These are phyloP conservation scores for Apiosordaria backusii DNA, from an alignment of 495 filamentous ascomycete genomes.

Conservation along the genomic window DNA sequence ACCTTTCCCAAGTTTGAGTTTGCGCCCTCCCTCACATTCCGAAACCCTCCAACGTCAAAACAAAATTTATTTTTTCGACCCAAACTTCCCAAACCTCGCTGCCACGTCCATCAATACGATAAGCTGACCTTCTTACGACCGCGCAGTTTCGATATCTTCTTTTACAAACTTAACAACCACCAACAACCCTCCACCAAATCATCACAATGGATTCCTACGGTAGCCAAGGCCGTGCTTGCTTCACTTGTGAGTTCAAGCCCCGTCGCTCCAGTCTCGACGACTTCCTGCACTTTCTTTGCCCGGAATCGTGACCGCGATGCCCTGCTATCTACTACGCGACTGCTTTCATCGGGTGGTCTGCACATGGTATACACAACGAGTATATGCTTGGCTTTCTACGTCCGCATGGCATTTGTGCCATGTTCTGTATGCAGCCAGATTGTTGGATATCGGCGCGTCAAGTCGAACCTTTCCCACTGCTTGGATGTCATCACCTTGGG, in stretches of 20 bases:
- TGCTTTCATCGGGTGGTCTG: background rate
- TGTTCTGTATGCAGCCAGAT: background rate
- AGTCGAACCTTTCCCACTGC: background rate
- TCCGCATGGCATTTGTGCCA: constrained; percentile 1
- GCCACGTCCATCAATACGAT: constrained; percentile 5
- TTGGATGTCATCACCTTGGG: background rate
- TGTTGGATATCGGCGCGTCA: background rate
- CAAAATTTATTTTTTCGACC: constrained; percentile 20
- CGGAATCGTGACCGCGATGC: constrained; percentile 17
- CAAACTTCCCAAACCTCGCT: constrained; percentile 12
- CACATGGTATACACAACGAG: background rate
- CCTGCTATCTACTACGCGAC: background rate
- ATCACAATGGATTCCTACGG: constrained; percentile 38
- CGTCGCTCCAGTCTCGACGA: constrained; percentile 20
- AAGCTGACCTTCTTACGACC: constrained; percentile 9
- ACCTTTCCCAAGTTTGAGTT: constrained; percentile 22
- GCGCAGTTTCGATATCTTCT: constrained; percentile 17
- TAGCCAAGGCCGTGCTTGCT: constrained; percentile 40
- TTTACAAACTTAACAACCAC: constrained; percentile 8
- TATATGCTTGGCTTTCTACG: background rate
- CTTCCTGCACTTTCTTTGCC: constrained; percentile 24
- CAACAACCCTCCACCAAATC: background rate
- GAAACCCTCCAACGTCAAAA: constrained; percentile 22
- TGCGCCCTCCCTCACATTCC: constrained; percentile 15
- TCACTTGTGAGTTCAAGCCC: constrained; percentile 45